Conservation (phyloP, 163 green algal species). For the Volvox carteri region DNA sequence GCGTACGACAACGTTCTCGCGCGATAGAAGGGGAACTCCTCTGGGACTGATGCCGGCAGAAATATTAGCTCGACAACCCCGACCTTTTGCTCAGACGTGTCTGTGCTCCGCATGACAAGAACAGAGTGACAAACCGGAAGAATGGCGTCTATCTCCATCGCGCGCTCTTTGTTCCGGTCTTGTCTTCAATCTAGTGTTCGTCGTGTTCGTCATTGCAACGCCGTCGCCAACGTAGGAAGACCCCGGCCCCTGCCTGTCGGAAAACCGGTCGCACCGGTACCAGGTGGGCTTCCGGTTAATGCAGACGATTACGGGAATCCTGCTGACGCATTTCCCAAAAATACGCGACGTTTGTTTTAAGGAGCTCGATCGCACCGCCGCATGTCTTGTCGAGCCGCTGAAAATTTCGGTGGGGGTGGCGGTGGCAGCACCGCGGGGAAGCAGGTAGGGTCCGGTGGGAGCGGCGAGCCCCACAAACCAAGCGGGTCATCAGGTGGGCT, state of each 20-base stretch:
- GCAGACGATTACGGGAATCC: neutral
- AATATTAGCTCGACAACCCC: too few species aligned
- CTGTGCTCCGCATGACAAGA: too few species aligned
- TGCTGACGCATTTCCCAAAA: too few species aligned
- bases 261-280: neutral
- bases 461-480: neutral
- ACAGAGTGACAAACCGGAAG: too few species aligned
- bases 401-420: conserved; percentile 4
- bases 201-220: neutral
- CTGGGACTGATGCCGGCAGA: too few species aligned
- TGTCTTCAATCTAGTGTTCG: neutral
- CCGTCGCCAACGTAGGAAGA: neutral
- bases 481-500: neutral
- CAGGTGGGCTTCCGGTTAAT: neutral
- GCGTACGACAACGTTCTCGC: too few species aligned
- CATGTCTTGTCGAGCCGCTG: neutral
- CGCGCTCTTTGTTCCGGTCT: neutral
- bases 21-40: too few species aligned
- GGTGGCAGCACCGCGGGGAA: conserved; percentile 17
- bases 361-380: neutral
- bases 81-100: too few species aligned
- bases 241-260: neutral
- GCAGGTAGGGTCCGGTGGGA: neutral
- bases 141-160: conserved; percentile 5
- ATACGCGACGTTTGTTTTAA: neutral